phyloP scores from a whole-genome alignment of 2,329 filamentous ascomycete genomes.

The Fusarium falciforme region DNA sequence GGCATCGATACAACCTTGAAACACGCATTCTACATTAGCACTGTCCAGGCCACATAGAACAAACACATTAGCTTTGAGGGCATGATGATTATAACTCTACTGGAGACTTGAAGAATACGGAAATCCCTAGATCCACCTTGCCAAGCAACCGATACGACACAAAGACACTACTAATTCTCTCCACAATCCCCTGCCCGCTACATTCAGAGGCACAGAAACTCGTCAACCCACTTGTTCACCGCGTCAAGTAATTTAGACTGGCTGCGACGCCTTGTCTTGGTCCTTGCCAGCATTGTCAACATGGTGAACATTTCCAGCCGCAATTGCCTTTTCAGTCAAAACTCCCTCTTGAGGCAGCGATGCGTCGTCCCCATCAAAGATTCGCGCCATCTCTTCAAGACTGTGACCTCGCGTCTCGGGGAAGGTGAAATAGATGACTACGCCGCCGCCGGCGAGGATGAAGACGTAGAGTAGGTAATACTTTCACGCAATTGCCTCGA shows the following conservation, averaged over 20 bases:
- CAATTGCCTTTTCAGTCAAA: not conserved
- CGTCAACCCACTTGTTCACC: not conserved
- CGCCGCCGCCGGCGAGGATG: constrained; percentile 14
- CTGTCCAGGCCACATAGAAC: not conserved
- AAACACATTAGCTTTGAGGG: not conserved
- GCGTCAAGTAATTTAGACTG: not conserved
- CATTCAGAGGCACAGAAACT: not conserved
- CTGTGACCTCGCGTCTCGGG: constrained; percentile 8
- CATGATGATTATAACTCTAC: not conserved
- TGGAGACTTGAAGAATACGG: not conserved
- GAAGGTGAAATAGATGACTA: constrained; percentile 5
- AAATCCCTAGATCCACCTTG: not conserved
- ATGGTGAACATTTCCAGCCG: not conserved
- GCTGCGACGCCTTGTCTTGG: not conserved
- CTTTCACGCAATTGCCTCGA: constrained; percentile 51
- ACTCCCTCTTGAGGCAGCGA: not conserved
- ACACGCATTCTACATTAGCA: not conserved
- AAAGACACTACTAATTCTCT: too few species aligned
- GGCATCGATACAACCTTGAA: not conserved
- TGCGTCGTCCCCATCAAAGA: constrained; percentile 6
- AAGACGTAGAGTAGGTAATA: constrained; percentile 55
- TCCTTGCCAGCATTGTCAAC: not conserved
- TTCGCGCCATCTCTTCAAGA: constrained; percentile 2
- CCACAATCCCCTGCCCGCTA: not conserved
- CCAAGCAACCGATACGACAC: too few species aligned